Percentiles rank a stretch among this genome's conserved stretches.
Conservation (phyloP, 23 red algal species). For the Gracilaria gracilis region DNA sequence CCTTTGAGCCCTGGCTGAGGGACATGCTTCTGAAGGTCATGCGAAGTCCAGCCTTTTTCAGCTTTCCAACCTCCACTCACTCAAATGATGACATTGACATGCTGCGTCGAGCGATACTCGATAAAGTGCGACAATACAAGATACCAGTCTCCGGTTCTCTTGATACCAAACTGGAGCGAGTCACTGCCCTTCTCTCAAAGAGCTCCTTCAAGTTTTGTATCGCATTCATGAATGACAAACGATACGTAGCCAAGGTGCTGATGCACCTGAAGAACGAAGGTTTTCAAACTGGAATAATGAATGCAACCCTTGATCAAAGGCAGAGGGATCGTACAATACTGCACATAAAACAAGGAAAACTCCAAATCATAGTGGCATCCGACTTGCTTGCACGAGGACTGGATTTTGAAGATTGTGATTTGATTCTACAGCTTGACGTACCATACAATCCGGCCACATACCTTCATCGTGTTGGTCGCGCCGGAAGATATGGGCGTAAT, state of each 20-base stretch:
- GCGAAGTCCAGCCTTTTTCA: constrained; percentile 53
- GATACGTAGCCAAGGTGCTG: constrained; percentile 6
- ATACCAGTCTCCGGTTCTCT: neutral
- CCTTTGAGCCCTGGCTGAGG: constrained; percentile 34
- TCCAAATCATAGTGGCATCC: constrained; percentile 81
- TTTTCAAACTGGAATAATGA: constrained; percentile 9
- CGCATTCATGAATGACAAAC: constrained; percentile 58
- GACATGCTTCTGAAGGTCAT: constrained; percentile 37
- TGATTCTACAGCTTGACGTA: constrained; percentile 91
- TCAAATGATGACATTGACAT: constrained; percentile 7
- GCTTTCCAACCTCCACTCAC: constrained; percentile 8
- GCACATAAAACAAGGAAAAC: constrained; percentile 12
- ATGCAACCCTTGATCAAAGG: constrained; percentile 11
- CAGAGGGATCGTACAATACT: constrained; percentile 22
- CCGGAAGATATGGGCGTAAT: constrained; percentile 79
- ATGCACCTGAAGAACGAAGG: neutral
- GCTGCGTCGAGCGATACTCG: constrained; percentile 38
- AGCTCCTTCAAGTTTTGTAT: constrained; percentile 39
- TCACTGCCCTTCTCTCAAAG: constrained; percentile 5
- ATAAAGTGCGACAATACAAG: constrained; percentile 43
- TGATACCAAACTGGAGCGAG: constrained; percentile 11
- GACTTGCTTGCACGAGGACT: constrained; percentile 92
- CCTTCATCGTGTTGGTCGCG: constrained; percentile 93
- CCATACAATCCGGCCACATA: constrained; percentile 89
- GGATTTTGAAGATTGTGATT: constrained; percentile 80